Evolutionary conservation across 2,329 filamentous ascomycete species (phyloP), one percentile per base, ranked within the genome.

Genomic region (Aspergillus quadrilineatus): DNA sequence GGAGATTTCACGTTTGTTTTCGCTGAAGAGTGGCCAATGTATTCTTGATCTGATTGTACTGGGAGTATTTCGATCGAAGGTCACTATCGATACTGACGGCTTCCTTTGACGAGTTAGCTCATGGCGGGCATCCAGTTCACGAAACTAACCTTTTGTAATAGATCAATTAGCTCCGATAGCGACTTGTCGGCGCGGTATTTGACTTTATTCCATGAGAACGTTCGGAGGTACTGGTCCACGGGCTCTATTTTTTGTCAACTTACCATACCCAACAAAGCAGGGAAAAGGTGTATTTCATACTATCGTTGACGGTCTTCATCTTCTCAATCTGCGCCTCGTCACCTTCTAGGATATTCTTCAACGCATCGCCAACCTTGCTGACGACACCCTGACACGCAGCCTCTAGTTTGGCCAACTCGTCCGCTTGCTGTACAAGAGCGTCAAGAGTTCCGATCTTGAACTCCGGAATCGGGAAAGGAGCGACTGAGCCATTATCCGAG

Each of bases 391-490:
- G 85, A 73, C 92, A 96, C 36, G 84, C 82, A 36, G 82, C 75
- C 64, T 95, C 90, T 50, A 97, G 86, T 84, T 97, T 97, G 57
- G 87, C 83, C 53, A 99, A 81, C 70, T 97, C 94, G 70, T 99
- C 94, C 55, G 94, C 94, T 76, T 99, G 93, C 77, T 96, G 90
- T 44, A 99, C 92, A 56, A 99, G 82, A 39, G 89, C 91, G 77
- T 99, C 94, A 37, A 99, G 83, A 0, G 94, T 97, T 57, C 94
- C 94, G 73, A 99, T 96, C 80, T 97, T 99, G 83, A 99, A 97
- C 63, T 92, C 88, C 17, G 94, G 94, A 61, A 97, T 89, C 55
- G 84, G 79, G 71, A 97, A 97, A 2, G 87, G 86, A 50, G 86
- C 79, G 45, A 91, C 88, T 51, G 83, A 85, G 71, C 89, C 91